Evolutionary conservation across 352 stramenopile species (phyloP).

Genomic region (Plasmopara halstedii): DNA sequence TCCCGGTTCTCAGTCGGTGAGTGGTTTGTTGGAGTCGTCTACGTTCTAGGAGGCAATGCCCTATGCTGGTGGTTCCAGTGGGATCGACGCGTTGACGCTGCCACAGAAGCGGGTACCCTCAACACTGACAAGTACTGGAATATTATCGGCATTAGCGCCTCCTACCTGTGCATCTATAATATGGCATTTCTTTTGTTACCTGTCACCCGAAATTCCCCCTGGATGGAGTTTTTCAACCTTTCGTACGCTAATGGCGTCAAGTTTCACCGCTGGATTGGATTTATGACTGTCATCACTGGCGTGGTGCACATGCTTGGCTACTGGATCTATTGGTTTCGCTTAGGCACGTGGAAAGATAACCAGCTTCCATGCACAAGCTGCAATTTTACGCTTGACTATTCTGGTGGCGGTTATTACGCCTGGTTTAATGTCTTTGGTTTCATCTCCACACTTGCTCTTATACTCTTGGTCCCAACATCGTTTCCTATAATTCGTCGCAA

Average conservation of each 20-base stretch:
- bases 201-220: constrained; percentile 48
- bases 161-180: constrained; percentile 62
- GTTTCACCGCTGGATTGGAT: constrained; percentile 57
- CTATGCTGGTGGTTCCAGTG: constrained; percentile 56
- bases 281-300: constrained; percentile 41
- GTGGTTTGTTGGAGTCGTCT: constrained; percentile 48
- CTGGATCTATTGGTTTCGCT: constrained; percentile 38
- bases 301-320: constrained; percentile 45
- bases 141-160: constrained; percentile 41
- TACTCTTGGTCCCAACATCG: constrained; percentile 50
- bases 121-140: constrained; percentile 47
- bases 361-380: constrained; percentile 45
- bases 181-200: constrained; percentile 60
- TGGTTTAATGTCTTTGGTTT: constrained; percentile 61
- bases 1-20: constrained; percentile 47
- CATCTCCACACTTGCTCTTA: constrained; percentile 31
- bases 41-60: constrained; percentile 47
- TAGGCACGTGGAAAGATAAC: constrained; percentile 36
- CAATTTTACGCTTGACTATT: constrained; percentile 32
- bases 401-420: constrained; percentile 38
- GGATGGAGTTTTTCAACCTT: constrained; percentile 66
- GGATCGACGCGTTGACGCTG: constrained; percentile 32
- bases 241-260: constrained; percentile 54
- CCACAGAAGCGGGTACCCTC: constrained; percentile 22
- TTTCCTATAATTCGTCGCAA: constrained; percentile 45